Evolutionary conservation across 306 rosid species (phyloP), one percentile per base, ranked within the genome.

Genomic region (Cucumis hystrix): DNA sequence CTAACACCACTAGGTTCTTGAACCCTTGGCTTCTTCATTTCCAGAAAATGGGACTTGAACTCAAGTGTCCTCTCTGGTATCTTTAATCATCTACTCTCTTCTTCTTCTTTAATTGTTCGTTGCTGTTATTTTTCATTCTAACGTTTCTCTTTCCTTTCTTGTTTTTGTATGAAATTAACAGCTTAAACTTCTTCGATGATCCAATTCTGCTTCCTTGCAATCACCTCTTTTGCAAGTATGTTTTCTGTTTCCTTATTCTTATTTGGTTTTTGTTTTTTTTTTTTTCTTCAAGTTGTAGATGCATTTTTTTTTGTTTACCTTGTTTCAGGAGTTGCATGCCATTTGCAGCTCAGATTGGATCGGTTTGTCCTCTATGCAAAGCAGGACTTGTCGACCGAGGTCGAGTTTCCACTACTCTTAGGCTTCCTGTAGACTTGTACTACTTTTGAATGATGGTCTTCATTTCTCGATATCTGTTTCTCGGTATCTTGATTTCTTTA

Each of bases 1-100:
- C 62, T 2, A 55, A 13, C 2, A 54, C 74, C 9, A 39, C 16
- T 0, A 85, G 83, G 43, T 55, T 76, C 2, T 76, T 85, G 71
- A 92, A 92, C 57, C 90, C 97, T 3, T 86, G 96, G 91, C 81
- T 85, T 84, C 90, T 92, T 6, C 85, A 87, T 67, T 88, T 91
- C 49, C 93, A 92, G 83, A 96, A 96, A 74, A 82, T 96, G 78
- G 91, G 92, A 63, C 92, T 96, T 20, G 98, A 96, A 80, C 91
- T 96, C 87, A 92, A 91, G 61, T 96, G 99, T 82, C 92, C 98
- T 69, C 88, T 91, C 83, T 96, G 99, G 99, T 95, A 57, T 2
- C 83, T 67, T 0, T n/a, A 33, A 28, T 15, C 11, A 9, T 23
- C 56, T 18, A 15, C 18, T 58, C 14, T 58, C 33, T 61, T 25